Conservation (phyloP, 2,329 filamentous ascomycete genomes). For the Elsinoe necatrix region DNA sequence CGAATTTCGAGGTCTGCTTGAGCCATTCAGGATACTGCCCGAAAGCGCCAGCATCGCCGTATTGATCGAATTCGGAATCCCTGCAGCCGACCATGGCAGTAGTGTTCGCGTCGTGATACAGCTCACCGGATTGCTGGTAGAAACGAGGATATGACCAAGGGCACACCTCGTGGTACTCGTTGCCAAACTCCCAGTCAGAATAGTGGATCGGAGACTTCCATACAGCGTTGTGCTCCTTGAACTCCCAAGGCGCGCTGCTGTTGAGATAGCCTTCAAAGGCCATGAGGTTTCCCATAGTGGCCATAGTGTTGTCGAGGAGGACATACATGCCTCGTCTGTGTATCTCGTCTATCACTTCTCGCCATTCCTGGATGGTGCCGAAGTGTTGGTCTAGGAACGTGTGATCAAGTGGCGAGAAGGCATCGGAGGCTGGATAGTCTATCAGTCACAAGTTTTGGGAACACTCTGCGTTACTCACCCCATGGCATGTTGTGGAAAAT, state of each 20-base stretch:
- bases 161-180: conserved; percentile 42
- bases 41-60: conserved; percentile 56
- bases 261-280: conserved; percentile 56
- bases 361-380: conserved; percentile 51
- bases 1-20: conserved; percentile 57
- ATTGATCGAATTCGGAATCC: conserved; percentile 32
- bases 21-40: conserved; percentile 56
- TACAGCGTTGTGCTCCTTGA: conserved; percentile 48
- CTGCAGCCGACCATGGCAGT: conserved; percentile 26
- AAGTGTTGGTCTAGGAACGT: conserved; percentile 57
- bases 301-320: conserved; percentile 57
- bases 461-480: conserved; percentile 26
- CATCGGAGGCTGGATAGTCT: conserved; percentile 38
- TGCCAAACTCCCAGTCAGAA: conserved; percentile 49
- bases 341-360: conserved; percentile 50
- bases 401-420: conserved; percentile 52
- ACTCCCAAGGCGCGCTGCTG: conserved; percentile 46
- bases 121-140: conserved; percentile 50
- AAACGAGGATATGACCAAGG: conserved; percentile 48
- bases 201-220: conserved; percentile 51
- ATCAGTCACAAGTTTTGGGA: neutral
- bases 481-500: conserved; percentile 57
- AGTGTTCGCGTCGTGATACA: conserved; percentile 35
- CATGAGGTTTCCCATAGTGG: conserved; percentile 56
- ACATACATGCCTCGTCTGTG: conserved; percentile 57